Evolutionary conservation across 305 asterid species (phyloP).

Genomic region (Ajuga reptans): DNA sequence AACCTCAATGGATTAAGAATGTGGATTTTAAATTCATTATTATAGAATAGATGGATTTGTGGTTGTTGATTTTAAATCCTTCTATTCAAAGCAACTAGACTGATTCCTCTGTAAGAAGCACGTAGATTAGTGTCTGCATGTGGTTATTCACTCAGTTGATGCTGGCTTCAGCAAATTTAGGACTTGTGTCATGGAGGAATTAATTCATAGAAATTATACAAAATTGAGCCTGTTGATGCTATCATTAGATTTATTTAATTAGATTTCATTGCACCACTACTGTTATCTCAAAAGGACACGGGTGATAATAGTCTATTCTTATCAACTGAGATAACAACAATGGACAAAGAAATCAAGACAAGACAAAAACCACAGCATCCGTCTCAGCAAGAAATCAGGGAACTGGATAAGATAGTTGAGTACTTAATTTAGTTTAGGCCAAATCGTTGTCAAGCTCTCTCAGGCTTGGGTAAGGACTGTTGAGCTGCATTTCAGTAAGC

Average conservation of each 20-base stretch:
- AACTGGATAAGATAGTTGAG: slow-evolving; percentile 13
- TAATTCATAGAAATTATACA: neutral
- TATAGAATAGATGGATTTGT: neutral
- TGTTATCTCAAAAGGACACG: slow-evolving; percentile 19
- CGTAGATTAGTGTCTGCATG: slow-evolving; percentile 11
- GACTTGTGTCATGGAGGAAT: neutral
- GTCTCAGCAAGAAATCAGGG: slow-evolving; percentile 11
- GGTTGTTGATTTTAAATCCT: neutral
- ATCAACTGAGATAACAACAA: slow-evolving; percentile 17
- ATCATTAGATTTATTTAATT: slow-evolving; percentile 4
- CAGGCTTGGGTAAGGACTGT: slow-evolving; percentile 42
- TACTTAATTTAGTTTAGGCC: slow-evolving; percentile 19
- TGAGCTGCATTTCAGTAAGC: slow-evolving; percentile 52
- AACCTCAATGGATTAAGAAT: neutral
- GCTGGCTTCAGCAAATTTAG: neutral
- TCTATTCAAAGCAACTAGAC: neutral
- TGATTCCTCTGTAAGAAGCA: neutral
- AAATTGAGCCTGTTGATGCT: neutral
- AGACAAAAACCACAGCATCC: slow-evolving; percentile 22
- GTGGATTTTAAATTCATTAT: neutral
- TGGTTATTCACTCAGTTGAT: neutral
- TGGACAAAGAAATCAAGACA: slow-evolving; percentile 15
- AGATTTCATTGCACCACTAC: slow-evolving; percentile 7
- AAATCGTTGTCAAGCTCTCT: slow-evolving; percentile 47
- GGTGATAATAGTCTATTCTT: slow-evolving; percentile 13